A percentile compares a stretch with the other conserved stretches of the same genome.
These are phyloP conservation scores for Nephelium lappaceum DNA, from an alignment of 345 rosid species.

Conservation along the genomic window DNA sequence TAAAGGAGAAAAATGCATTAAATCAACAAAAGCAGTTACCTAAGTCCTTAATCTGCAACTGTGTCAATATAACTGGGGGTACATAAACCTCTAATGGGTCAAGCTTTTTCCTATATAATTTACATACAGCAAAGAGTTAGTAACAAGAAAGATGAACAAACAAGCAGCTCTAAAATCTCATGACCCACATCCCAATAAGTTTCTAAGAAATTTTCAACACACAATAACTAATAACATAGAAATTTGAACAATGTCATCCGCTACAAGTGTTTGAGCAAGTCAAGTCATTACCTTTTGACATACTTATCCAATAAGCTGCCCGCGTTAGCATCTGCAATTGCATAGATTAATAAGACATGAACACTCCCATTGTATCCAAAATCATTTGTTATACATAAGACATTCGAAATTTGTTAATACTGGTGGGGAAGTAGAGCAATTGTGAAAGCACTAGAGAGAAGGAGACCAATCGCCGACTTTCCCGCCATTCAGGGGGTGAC, in stretches of 20 bases:
- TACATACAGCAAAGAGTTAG: background rate
- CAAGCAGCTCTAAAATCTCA: background rate
- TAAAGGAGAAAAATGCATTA: background rate
- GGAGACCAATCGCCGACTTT: conserved; percentile 64
- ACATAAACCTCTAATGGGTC: conserved; percentile 81
- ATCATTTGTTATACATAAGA: background rate
- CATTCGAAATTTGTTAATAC: conserved; percentile 23
- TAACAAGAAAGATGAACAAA: background rate
- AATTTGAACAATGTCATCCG: background rate
- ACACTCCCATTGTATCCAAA: background rate
- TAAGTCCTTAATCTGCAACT: conserved; percentile 70
- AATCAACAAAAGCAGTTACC: conserved; percentile 40
- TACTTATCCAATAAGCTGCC: conserved; percentile 59
- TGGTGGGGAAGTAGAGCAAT: conserved; percentile 41
- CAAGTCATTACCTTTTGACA: conserved; percentile 60
- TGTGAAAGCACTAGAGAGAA: conserved; percentile 55
- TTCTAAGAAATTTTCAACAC: background rate
- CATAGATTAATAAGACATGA: conserved; percentile 12
- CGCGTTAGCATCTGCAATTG: conserved; percentile 56
- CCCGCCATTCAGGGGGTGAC: conserved; percentile 40
- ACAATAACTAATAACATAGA: background rate
- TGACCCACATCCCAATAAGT: background rate
- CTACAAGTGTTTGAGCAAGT: background rate
- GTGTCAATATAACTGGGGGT: conserved; percentile 78
- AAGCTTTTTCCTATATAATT: conserved; percentile 67